These are phyloP conservation scores for Colletotrichum liaoningense DNA, from an alignment of 2,329 filamentous ascomycete species.

Conservation along the genomic window DNA sequence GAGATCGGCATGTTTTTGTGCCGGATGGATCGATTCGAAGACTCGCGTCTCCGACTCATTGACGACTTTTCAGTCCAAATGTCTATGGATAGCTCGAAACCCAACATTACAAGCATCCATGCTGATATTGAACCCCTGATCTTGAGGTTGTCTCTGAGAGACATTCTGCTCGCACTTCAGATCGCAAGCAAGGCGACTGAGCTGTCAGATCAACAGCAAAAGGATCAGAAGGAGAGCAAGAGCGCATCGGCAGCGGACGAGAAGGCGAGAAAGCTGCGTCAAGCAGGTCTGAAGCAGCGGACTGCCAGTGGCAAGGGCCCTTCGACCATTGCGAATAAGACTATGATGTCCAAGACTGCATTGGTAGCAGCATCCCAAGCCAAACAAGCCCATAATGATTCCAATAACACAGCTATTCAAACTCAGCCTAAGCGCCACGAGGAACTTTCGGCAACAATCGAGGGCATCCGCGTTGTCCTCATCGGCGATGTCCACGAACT, in stretches of 20 bases:
- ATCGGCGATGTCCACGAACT: slow-evolving; percentile 97
- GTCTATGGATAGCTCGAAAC: slow-evolving; percentile 79
- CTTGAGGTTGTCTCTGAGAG: slow-evolving; percentile 87
- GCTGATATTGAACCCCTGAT: slow-evolving; percentile 93
- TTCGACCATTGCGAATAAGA: slow-evolving; percentile 61
- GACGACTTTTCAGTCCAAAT: slow-evolving; percentile 96
- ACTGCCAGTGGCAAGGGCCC: slow-evolving; percentile 67
- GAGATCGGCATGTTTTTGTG: slow-evolving; percentile 98
- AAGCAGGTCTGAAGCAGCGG: slow-evolving; percentile 62
- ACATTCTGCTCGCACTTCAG: slow-evolving; percentile 93
- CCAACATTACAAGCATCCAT: slow-evolving; percentile 80
- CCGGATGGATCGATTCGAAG: slow-evolving; percentile 97
- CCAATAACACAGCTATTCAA: slow-evolving; percentile 19
- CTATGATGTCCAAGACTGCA: slow-evolving; percentile 48
- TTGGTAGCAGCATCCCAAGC: slow-evolving; percentile 45
- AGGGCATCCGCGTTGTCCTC: slow-evolving; percentile 90
- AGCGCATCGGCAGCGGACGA: slow-evolving; percentile 55
- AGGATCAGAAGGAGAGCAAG: slow-evolving; percentile 59
- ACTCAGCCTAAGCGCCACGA: slow-evolving; percentile 63
- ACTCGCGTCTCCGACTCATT: slow-evolving; percentile 87
- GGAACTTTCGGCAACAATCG: slow-evolving; percentile 85
- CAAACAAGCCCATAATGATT: slow-evolving; percentile 33
- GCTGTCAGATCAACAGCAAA: slow-evolving; percentile 76
- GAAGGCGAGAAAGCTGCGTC: slow-evolving; percentile 66
- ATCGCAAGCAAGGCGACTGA: slow-evolving; percentile 93